Conservation (phyloP, 2,329 filamentous ascomycete genomes). For the Aspergillus flavus region DNA sequence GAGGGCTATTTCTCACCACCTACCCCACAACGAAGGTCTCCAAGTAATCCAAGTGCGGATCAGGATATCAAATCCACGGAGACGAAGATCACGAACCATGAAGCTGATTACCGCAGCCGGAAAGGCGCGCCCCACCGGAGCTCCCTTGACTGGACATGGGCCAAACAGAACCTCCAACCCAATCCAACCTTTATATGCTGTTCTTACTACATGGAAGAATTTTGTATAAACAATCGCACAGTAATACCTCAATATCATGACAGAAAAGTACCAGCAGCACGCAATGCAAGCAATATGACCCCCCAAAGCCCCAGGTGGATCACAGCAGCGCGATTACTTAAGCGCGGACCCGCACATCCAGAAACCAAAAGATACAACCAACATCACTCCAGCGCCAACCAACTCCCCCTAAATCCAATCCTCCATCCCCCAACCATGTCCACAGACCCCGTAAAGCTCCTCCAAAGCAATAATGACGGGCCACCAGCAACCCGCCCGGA, state of each 20-base stretch:
- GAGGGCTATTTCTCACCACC: accelerated
- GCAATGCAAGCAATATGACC: background rate
- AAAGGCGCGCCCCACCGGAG: background rate
- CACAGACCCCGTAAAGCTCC: background rate
- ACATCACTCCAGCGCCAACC: background rate
- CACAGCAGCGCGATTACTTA: background rate
- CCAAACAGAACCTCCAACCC: background rate
- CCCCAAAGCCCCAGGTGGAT: background rate
- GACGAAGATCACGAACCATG: background rate
- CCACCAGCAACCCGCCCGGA: slow-evolving; percentile 2
- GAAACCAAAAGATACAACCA: background rate
- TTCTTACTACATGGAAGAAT: background rate
- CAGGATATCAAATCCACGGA: background rate
- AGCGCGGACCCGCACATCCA: background rate
- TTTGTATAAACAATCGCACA: background rate
- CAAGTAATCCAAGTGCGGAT: background rate
- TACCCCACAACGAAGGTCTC: no score
- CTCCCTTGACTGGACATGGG: background rate
- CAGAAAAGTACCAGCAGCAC: no score
- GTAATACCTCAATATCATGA: background rate
- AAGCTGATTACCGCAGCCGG: background rate
- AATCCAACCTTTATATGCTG: background rate
- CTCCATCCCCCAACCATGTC: background rate
- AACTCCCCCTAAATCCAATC: background rate
- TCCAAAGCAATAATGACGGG: background rate